phyloP scores from a whole-genome alignment of 306 rosid genomes.

The Lathyrus aphaca region DNA sequence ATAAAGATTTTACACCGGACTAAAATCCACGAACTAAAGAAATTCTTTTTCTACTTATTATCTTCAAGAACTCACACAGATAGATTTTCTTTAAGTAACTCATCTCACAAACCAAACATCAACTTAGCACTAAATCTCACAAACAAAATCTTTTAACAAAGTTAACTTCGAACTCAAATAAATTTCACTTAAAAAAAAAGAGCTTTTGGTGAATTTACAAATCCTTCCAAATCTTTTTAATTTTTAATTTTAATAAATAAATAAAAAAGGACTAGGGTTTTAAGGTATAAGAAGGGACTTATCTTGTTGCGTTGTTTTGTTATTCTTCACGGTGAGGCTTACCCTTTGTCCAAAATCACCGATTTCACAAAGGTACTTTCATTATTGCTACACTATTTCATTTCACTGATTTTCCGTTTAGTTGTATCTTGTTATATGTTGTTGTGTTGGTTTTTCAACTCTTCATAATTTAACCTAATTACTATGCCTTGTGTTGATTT shows the following conservation, averaged over 20 bases:
- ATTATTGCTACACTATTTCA: neutral
- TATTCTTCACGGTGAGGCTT: constrained; percentile 27
- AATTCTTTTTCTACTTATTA: too few relatives aligned
- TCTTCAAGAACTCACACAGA: too few relatives aligned
- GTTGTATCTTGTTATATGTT: neutral
- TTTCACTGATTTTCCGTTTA: neutral
- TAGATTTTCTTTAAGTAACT: too few relatives aligned
- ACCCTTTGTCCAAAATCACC: constrained; percentile 8
- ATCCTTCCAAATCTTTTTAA: constrained; percentile 16
- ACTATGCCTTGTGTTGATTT: neutral
- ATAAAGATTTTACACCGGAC: too few relatives aligned
- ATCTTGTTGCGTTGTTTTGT: constrained; percentile 31
- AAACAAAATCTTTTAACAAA: too few relatives aligned
- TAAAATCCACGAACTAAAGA: too few relatives aligned
- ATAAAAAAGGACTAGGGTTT: constrained; percentile 40
- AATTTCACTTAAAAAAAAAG: too few relatives aligned
- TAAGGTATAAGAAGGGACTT: constrained; percentile 45
- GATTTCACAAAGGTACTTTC: constrained; percentile 40
- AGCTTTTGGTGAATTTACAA: too few relatives aligned
- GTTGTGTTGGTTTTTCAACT: neutral
- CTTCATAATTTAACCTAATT: neutral
- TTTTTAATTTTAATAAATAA: neutral
- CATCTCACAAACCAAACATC: too few relatives aligned
- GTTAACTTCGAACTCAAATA: too few relatives aligned
- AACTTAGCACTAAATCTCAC: too few relatives aligned